Base-by-base conservation (phyloP, 2,329 filamentous ascomycete genomes). In the Apiospora sp. region DNA sequence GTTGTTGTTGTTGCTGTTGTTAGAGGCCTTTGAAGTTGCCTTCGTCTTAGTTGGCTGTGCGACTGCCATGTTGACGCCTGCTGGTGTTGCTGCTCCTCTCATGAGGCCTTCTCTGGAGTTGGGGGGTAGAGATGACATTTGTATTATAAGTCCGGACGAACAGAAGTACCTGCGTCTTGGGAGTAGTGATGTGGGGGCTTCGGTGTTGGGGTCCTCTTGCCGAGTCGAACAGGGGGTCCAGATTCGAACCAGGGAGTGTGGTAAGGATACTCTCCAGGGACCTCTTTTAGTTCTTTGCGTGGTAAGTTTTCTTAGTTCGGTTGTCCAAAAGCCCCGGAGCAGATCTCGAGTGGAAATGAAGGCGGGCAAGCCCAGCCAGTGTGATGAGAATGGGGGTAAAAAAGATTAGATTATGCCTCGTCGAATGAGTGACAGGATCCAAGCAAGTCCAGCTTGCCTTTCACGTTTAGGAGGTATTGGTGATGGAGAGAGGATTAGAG, bases 71-170 rank as follows among this genome's bases (percentile, higher is more conserved):
- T 86, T 89, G 84, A 86, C 85, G 81, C 67, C 67, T 43, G 44
- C 44, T 69, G 67, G 58, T 64, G 44, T 68, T 46, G 84, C 81
- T 79, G 84, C 80, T 83, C 85, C 80, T 84, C 83, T 86, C 84
- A 84, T 83, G 81, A 84, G 82, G 81, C 82, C 82, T 80, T 84
- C 85, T 82, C 83, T 85, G 80, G 87, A 83, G 84, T 88, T 88
- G 88, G 89, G 90, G 89, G 90, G 86, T 86, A 87, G 86, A 84
- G 87, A 87, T 86, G 90, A 89, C 90, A 92, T 92, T 91, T 90
- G 86, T 88, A 88, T 81, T 80, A 82, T 83, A 78, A 77, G 58
- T 64, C 58, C 22, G 41, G 58, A 24, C 58, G 58, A 64, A 10
- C 58, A 41, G 83, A 83, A 81, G 83, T 84, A 85, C 84, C 84